A percentile compares a stretch with the other conserved stretches of the same genome.
These are phyloP conservation scores for Pythium insidiosum DNA, from an alignment of 352 stramenopile genomes.

Conservation along the genomic window DNA sequence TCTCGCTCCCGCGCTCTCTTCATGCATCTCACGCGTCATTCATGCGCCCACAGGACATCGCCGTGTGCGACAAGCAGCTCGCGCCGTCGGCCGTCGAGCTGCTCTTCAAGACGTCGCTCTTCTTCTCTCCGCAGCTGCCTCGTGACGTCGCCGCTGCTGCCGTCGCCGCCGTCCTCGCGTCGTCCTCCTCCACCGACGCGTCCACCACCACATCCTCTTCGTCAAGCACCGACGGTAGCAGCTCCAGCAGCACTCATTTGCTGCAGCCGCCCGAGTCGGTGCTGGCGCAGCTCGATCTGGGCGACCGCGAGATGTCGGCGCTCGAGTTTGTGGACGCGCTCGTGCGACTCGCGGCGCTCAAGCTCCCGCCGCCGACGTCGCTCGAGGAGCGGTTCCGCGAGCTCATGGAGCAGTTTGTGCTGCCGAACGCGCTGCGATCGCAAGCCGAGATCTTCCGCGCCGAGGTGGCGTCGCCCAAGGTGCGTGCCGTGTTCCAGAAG, in stretches of 20 bases:
- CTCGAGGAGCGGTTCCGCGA: slow-evolving; percentile 55
- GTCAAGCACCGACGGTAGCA: not conserved
- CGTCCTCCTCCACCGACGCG: not conserved
- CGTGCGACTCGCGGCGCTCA: slow-evolving; percentile 42
- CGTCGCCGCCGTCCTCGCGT: not conserved
- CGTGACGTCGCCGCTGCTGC: slow-evolving; percentile 6
- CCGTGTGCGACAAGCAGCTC: slow-evolving; percentile 35
- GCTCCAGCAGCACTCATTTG: not conserved
- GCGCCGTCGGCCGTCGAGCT: slow-evolving; percentile 28
- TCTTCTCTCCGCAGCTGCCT: slow-evolving; percentile 13
- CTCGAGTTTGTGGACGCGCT: slow-evolving; percentile 63
- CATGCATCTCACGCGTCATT: too few relatives aligned
- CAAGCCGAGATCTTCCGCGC: slow-evolving; percentile 71
- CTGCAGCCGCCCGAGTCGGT: not conserved
- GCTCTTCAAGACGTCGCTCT: slow-evolving; percentile 32
- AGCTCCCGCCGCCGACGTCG: slow-evolving; percentile 22
- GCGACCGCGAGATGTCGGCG: slow-evolving; percentile 40
- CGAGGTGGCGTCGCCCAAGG: slow-evolving; percentile 54
- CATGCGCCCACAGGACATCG: slow-evolving; percentile 31
- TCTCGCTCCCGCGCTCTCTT: not conserved
- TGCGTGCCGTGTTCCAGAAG: slow-evolving; percentile 64
- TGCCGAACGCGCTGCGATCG: slow-evolving; percentile 60
- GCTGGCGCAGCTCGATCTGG: slow-evolving; percentile 5
- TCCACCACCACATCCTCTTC: not conserved
- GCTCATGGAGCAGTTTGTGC: slow-evolving; percentile 58